These are phyloP conservation scores for Paramecium primaurelia DNA, from an alignment of 73 alveolate genomes.

Conservation along the genomic window DNA sequence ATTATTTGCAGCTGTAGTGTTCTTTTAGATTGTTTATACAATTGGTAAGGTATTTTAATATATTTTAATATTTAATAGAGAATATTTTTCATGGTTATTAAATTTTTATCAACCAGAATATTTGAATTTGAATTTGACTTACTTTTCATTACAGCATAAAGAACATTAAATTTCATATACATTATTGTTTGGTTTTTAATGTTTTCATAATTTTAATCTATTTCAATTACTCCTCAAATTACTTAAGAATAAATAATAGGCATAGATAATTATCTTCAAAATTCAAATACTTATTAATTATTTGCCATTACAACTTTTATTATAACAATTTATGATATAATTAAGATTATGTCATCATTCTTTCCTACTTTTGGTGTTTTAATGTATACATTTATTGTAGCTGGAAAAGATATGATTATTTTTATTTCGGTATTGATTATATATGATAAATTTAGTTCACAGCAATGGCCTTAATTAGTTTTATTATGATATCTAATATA, in stretches of 20 bases:
- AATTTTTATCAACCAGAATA: constrained; percentile 25
- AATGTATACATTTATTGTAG: constrained; percentile 13
- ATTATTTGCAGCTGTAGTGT: neutral
- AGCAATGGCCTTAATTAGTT: neutral
- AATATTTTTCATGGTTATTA: neutral
- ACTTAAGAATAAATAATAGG: neutral
- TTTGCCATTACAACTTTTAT: neutral
- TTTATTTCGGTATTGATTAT: neutral
- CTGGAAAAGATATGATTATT: constrained; percentile 15
- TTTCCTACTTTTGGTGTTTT: constrained; percentile 26
- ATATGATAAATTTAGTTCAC: neutral
- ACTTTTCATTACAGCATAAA: neutral
- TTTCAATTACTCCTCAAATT: neutral
- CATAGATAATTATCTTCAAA: neutral
- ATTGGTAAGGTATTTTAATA: neutral
- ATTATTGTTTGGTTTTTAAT: neutral
- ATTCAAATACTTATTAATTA: neutral
- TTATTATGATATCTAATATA: neutral
- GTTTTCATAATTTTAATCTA: neutral
- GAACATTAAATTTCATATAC: constrained; percentile 27
- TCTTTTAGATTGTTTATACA: neutral
- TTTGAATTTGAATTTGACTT: constrained; percentile 10
- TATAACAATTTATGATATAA: neutral
- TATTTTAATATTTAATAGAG: neutral
- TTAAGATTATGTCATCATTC: constrained; percentile 13